These are phyloP conservation scores for Tuber microsphaerosporum DNA, from an alignment of 495 filamentous ascomycete genomes.

Conservation along the genomic window DNA sequence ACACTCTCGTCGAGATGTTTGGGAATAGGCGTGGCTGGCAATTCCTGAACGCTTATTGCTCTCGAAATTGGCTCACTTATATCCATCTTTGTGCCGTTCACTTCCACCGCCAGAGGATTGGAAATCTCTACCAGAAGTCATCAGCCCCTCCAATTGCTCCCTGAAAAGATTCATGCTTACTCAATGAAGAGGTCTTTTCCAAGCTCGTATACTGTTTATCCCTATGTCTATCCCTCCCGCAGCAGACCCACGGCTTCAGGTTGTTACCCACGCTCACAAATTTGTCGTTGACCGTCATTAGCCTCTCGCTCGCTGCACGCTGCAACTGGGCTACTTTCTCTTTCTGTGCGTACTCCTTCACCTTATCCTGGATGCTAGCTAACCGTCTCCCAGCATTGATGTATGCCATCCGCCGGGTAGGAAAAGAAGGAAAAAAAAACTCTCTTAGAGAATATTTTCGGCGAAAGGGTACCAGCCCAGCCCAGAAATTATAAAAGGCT, in stretches of 20 bases:
- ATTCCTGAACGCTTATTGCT: constrained; percentile 11
- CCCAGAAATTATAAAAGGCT: not conserved
- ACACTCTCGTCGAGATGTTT: constrained; percentile 14
- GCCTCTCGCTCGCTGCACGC: not conserved
- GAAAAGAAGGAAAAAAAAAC: constrained; percentile 6
- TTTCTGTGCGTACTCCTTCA: not conserved
- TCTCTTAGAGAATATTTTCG: not conserved
- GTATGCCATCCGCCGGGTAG: constrained; percentile 12
- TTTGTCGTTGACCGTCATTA: constrained; percentile 2
- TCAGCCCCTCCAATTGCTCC: not conserved
- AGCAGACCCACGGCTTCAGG: constrained; percentile 18
- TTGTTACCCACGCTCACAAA: not conserved
- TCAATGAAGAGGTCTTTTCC: constrained; percentile 14
- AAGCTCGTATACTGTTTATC: constrained; percentile 7
- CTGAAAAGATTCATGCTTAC: not conserved
- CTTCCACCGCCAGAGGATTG: constrained; percentile 6
- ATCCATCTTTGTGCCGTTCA: constrained; percentile 14
- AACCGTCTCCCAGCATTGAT: not conserved
- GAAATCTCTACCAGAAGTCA: constrained; percentile 8
- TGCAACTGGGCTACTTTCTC: not conserved
- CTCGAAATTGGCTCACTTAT: constrained; percentile 5
- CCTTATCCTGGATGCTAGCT: not conserved
- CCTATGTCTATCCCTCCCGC: constrained; percentile 11
- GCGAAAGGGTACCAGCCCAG: not conserved
- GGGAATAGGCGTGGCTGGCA: constrained; percentile 7